Base-by-base conservation (phyloP, 139 green algal species). In the Coelastrella sp. region DNA sequence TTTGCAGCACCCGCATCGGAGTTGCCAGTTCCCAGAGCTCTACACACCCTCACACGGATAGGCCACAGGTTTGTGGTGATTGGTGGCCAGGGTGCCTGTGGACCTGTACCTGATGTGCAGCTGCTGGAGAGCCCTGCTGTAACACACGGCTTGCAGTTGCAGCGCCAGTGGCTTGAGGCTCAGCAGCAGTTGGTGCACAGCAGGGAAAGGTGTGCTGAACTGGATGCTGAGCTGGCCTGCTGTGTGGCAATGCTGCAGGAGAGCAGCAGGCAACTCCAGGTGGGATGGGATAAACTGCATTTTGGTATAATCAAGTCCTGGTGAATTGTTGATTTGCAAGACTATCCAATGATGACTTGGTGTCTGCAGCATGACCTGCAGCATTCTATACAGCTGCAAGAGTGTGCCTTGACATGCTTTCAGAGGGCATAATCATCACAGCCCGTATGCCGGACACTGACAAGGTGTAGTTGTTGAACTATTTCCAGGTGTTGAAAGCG, bases 1-100 rank as follows among this genome's bases (percentile, higher is more conserved):
- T 60, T 32, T 79, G 23, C 85, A 94, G 92, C 80, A 6, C 58
- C 81, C 3, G 85, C 89, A 7, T 76, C 90, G 73, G 86, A 92
- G 85, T 66, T 87, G 59, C 92, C 92, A 23, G 89, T 85, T 0
- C 80, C 91, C 3, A 73, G 90, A 73, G 91, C 91, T 6, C 73
- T 92, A 58, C 93, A 95, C 87, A 94, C 73, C 20, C 86, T 95
- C 17, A 93, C 92, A 19, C 7, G 61, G 14, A 64, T 90, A 4
- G 92, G 91, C 16, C 71, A 91, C 17, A 65, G 83, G 23, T 90
- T 90, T 59, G 71, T 94, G 60, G 47, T 93, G 84, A 65, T 95
- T 16, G 93, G 93, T 20, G 93, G 93, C 54, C 58, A 54, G 14
- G 90, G 92, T 14, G 4, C 87, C 6, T 10, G 82, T 8, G 92